Evolutionary conservation across 2,329 filamentous ascomycete genomes (phyloP), one percentile per base, ranked within the genome.

Genomic region (Pestalotiopsis sp.): DNA sequence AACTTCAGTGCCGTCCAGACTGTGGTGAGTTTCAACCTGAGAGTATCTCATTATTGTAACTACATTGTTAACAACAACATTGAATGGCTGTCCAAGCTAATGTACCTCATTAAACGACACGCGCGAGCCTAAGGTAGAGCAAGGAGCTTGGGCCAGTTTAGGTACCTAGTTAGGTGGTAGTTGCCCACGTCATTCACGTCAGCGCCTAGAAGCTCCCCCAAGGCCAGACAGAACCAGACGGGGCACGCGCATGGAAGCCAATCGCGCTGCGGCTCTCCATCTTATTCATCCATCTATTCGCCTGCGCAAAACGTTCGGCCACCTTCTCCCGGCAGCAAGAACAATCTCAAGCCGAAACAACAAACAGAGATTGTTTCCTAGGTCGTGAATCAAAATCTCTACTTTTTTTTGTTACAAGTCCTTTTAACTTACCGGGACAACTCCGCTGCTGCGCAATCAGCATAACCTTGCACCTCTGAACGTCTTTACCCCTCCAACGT

Each of bases 131-230:
- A 12, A 41, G 39, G 39, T 41, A 49, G 20, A n/a, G 17, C 3
- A 52, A 6, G 59, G 27, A 20, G 59, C 59, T 62, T 62, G 27
- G 59, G 36, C 59, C 59, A 62, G 38, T 62, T 36, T n/a, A 20
- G 12, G 59, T n/a, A 14, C n/a, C 17, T 36, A 27, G 58, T n/a
- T 49, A 13, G 14, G 62, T 38, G 39, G 31, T 36, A 36, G 38
- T 23, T 39, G 64, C 64, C 64, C 64, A 58, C 64, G 64, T 66
- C 64, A 66, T 66, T 66, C 64, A 38, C 57, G 49, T 66, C 64
- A 66, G 31, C 49, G 64, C 64, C 64, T 66, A 27, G 36, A 66
- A 65, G 62, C 62, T 65, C 62, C 31, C 45, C 45, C 14, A 52
- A 52, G 20, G n/a, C 45, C 17, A n/a, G 27, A 25, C 27, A 23